Evolutionary conservation across 371 early-diverging fungal species (phyloP), one percentile per base, ranked within the genome.

Genomic region (Syncephalis fuscata): DNA sequence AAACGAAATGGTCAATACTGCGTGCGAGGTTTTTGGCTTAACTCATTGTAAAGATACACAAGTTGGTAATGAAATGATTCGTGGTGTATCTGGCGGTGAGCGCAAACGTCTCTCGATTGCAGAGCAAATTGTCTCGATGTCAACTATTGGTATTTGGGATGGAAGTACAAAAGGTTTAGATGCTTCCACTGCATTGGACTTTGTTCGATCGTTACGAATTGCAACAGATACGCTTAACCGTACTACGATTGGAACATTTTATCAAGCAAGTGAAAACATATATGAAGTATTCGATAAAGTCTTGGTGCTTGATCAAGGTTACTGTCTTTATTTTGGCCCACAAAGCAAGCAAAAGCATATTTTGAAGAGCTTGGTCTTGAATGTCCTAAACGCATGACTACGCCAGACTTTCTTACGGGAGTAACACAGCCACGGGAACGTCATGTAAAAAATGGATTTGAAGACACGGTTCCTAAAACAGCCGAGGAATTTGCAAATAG

Each of bases 161-260:
- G 81, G 80, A 46, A 71, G 80, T 37, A 81, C 80, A n/a, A 73
- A 71, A 48, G 86, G 88, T 46, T 55, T 90, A n/a, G 91, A 90
- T 64, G 70, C 81, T n/a, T 74, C 81, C 45, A 81, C 80, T 27
- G 85, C 88, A 44, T 63, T 78, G 16, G 75, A 77, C 53, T 74
- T 76, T 48, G 60, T 78, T 19, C 61, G 69, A 53, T 67, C 70
- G 36, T 64, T 80, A 32, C 71, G 71, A 53, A 66, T 71, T 42
- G 62, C 67, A 58, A 67, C 70, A 26, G 71, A 74, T 39, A 61
- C 67, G 7, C 39, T 65, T 46, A 71, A 75, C 50, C 74, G 73
- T 44, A 64, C 77, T 27, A 70, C 76, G 16, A 55, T 74, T 23
- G 63, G 66, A 21, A 68, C 68, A 38, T 59, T 76, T 32, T 75